Conservation (phyloP, 208 protist genomes). For the Naegleria lovaniensis region DNA sequence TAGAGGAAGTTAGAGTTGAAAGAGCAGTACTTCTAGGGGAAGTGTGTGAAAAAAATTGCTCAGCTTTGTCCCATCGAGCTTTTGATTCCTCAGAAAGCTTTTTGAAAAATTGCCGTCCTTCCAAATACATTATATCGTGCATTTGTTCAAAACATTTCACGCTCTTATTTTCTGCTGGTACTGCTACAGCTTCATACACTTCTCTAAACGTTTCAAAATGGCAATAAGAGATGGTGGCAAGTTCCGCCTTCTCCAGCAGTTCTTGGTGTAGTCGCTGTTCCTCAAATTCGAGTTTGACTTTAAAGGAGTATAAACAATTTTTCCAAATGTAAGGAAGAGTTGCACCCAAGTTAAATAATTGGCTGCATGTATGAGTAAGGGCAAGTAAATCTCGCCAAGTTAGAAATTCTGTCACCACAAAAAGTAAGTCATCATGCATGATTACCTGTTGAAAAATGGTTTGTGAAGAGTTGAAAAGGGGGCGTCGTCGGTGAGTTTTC, state of each 20-base stretch:
- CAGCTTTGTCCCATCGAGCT: too few species aligned
- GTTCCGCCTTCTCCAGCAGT: neutral
- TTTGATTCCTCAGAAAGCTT: neutral
- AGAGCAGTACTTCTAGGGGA: too few species aligned
- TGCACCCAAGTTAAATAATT: neutral
- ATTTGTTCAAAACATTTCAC: neutral
- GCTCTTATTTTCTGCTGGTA: neutral
- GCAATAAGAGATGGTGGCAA: neutral
- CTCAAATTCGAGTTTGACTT: neutral
- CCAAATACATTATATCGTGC: neutral
- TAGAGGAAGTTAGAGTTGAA: too few species aligned
- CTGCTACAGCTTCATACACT: neutral
- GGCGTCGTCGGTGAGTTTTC: neutral
- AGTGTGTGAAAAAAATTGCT: too few species aligned
- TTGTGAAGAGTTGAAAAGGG: neutral
- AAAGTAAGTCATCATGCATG: neutral
- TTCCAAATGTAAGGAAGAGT: neutral
- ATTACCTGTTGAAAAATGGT: neutral
- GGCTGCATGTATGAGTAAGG: neutral
- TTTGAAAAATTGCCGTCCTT: neutral
- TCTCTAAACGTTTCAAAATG: neutral
- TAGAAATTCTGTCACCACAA: neutral
- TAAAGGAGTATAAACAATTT: neutral
- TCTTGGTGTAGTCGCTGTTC: neutral
- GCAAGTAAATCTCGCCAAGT: neutral